phyloP scores from a whole-genome alignment of 2,329 filamentous ascomycete species.

The Cercospora nicotianae region DNA sequence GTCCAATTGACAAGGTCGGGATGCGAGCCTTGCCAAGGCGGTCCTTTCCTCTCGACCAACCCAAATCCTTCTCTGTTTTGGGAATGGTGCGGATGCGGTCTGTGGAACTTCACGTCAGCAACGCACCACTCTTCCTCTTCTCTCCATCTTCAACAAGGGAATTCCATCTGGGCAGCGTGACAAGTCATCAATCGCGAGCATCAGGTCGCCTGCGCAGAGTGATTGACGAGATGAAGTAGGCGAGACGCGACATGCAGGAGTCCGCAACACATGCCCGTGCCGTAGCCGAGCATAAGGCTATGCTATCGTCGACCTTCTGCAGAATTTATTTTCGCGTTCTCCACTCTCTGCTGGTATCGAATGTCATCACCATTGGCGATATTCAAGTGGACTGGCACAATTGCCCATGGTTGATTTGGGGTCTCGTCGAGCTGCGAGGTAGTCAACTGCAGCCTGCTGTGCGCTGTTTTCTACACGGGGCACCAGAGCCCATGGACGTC shows the following conservation, averaged over 20 bases:
- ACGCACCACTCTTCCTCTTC: not conserved
- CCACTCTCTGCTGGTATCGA: not conserved
- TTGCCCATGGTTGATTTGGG: no score
- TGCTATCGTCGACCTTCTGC: not conserved
- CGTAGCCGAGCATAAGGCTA: not conserved
- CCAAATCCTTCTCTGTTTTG: slow-evolving; percentile 10
- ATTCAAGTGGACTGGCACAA: not conserved
- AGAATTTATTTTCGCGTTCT: not conserved
- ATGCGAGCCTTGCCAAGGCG: slow-evolving; percentile 4
- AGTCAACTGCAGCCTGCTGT: not conserved
- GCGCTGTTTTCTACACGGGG: not conserved
- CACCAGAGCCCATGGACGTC: not conserved
- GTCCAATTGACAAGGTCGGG: slow-evolving; percentile 4
- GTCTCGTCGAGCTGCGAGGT: not conserved
- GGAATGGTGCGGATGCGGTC: not conserved
- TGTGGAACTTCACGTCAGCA: slow-evolving; percentile 1
- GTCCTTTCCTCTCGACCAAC: slow-evolving; percentile 6
- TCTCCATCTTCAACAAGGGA: not conserved
- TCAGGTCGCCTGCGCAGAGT: not conserved
- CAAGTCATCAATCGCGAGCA: not conserved
- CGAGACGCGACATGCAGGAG: not conserved
- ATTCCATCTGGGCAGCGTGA: not conserved
- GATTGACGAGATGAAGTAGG: not conserved
- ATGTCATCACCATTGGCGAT: not conserved
- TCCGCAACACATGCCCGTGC: not conserved